phyloP scores from a whole-genome alignment of 2,329 filamentous ascomycete genomes.

The Tolypocladium inflatum region DNA sequence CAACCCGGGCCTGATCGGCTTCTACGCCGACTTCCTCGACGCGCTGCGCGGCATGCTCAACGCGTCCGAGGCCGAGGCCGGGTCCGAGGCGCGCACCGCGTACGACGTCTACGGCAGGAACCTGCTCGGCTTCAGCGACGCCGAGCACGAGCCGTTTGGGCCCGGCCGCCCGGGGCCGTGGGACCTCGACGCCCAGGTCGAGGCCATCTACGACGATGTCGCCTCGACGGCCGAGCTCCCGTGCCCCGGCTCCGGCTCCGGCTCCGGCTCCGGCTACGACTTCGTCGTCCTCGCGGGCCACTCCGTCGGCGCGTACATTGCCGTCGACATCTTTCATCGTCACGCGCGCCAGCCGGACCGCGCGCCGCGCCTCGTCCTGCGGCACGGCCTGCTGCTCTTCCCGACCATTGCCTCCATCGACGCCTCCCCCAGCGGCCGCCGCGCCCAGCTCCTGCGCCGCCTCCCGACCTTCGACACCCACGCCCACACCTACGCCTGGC shows the following conservation, averaged over 20 bases:
- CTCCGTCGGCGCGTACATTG: slow-evolving; percentile 64
- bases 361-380: slow-evolving; percentile 30
- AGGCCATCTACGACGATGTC: slow-evolving; percentile 29
- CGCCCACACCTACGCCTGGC: slow-evolving; percentile 30
- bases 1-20: slow-evolving; percentile 67
- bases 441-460: slow-evolving; percentile 27
- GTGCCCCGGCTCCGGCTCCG: slow-evolving; percentile 8
- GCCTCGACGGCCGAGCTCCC: slow-evolving; percentile 12
- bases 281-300: slow-evolving; percentile 61
- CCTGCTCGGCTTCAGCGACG: slow-evolving; percentile 48
- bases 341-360: slow-evolving; percentile 30
- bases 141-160: slow-evolving; percentile 37
- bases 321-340: slow-evolving; percentile 56
- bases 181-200: slow-evolving; percentile 44
- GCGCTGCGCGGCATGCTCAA: slow-evolving; percentile 46
- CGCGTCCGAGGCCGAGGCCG: slow-evolving; percentile 25
- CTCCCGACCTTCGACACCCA: slow-evolving; percentile 30
- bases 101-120: slow-evolving; percentile 51
- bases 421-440: slow-evolving; percentile 47
- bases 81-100: slow-evolving; percentile 11
- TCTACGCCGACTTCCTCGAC: slow-evolving; percentile 60
- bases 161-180: slow-evolving; percentile 29
- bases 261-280: slow-evolving; percentile 34
- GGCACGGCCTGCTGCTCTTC: slow-evolving; percentile 56
- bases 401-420: slow-evolving; percentile 67